Conservation (phyloP, 2,329 filamentous ascomycete species). For the Aspergillus pseudoglaucus region DNA sequence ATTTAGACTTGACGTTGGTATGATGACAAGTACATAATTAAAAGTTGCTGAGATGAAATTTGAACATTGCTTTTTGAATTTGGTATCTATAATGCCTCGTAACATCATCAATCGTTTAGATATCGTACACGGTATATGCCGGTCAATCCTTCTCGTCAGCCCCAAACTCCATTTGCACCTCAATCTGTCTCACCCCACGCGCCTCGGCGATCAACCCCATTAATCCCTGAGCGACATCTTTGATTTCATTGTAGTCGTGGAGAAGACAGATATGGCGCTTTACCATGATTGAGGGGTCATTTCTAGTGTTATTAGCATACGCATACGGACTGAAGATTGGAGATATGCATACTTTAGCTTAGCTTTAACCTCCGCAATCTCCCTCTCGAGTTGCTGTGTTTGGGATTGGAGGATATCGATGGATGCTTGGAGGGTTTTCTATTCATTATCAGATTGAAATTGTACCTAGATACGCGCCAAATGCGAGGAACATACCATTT, state of each 20-base stretch:
- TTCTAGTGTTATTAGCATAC: conserved; percentile 8
- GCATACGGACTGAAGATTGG: neutral
- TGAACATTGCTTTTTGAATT: neutral
- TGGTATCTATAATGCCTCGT: neutral
- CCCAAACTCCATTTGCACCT: conserved; percentile 37
- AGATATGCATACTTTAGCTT: conserved; percentile 30
- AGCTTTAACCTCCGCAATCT: conserved; percentile 26
- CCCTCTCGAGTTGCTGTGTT: conserved; percentile 32
- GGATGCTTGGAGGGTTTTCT: conserved; percentile 19
- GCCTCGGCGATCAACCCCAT: conserved; percentile 63
- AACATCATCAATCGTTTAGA: neutral
- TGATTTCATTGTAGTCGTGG: conserved; percentile 65
- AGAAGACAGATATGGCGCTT: conserved; percentile 59
- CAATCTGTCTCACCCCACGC: conserved; percentile 48
- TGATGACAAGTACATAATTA: no score
- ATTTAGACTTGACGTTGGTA: no score
- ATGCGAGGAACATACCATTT: conserved; percentile 17
- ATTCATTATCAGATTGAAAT: neutral
- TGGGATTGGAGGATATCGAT: conserved; percentile 41
- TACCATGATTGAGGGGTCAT: conserved; percentile 48
- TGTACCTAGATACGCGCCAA: no score
- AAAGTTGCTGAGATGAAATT: no score
- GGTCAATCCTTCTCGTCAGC: conserved; percentile 31
- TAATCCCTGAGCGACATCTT: conserved; percentile 60
- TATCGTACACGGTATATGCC: neutral